phyloP scores from a whole-genome alignment of 2,329 filamentous ascomycete genomes.

The Ophiostoma australiae region DNA sequence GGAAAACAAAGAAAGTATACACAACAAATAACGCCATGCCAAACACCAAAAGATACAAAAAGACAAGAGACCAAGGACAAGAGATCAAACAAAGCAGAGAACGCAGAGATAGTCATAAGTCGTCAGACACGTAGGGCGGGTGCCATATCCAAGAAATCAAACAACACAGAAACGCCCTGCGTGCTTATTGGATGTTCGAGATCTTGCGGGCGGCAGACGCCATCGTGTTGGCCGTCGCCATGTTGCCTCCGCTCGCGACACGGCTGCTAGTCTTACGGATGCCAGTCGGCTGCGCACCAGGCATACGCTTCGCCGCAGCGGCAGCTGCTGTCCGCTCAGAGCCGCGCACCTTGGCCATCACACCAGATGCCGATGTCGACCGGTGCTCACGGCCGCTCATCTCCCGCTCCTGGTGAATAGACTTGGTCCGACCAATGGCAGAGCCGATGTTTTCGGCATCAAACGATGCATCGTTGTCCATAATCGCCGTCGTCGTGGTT shows the following conservation, averaged over 20 bases:
- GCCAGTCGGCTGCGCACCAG: constrained; percentile 47
- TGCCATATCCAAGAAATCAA: constrained; percentile 11
- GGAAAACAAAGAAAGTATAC: background rate
- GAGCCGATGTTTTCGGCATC: constrained; percentile 67
- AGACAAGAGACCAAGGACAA: background rate
- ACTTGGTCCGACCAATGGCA: constrained; percentile 46
- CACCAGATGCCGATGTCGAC: constrained; percentile 50
- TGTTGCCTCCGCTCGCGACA: constrained; percentile 52
- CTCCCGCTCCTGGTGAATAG: constrained; percentile 37
- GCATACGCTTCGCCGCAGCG: constrained; percentile 49
- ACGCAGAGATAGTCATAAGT: constrained; percentile 13
- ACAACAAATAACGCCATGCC: background rate
- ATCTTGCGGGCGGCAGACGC: constrained; percentile 49
- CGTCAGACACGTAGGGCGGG: constrained; percentile 8
- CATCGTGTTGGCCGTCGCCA: constrained; percentile 35
- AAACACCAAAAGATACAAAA: background rate
- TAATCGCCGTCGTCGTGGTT: constrained; percentile 52
- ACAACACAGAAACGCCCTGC: background rate
- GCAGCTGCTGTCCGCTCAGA: constrained; percentile 29
- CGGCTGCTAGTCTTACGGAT: constrained; percentile 64
- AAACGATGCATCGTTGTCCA: constrained; percentile 61
- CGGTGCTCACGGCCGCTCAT: constrained; percentile 34
- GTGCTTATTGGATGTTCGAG: constrained; percentile 36
- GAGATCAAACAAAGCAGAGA: constrained; percentile 6
- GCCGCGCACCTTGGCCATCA: constrained; percentile 60